Percentiles rank a stretch among this genome's conserved stretches.
These are phyloP conservation scores for Mycena polygramma DNA, from an alignment of 768 basidiomycete genomes.

Conservation along the genomic window DNA sequence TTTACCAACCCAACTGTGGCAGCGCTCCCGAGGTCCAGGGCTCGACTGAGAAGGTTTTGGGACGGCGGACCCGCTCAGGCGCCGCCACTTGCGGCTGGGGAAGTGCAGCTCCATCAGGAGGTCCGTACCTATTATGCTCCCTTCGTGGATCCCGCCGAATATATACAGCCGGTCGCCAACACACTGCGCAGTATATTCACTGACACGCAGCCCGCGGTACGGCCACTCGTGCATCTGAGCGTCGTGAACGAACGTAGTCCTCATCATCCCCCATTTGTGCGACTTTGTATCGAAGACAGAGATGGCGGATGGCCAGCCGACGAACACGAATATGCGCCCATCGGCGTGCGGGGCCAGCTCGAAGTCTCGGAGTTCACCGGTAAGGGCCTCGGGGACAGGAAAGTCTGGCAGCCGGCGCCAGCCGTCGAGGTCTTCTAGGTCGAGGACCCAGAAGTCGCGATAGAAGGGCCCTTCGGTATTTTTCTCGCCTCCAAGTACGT, in stretches of 20 bases:
- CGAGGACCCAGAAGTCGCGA: slow-evolving; percentile 45
- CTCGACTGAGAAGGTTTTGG: slow-evolving; percentile 35
- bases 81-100: slow-evolving; percentile 48
- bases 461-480: slow-evolving; percentile 43
- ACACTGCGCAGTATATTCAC: slow-evolving; percentile 41
- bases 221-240: slow-evolving; percentile 41
- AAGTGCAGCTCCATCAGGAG: slow-evolving; percentile 55
- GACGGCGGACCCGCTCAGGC: slow-evolving; percentile 39
- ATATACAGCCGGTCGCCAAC: slow-evolving; percentile 51
- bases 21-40: slow-evolving; percentile 51
- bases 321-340: slow-evolving; percentile 52
- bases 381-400: slow-evolving; percentile 37
- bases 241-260: slow-evolving; percentile 41
- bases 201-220: slow-evolving; percentile 35
- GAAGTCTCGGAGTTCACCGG: slow-evolving; percentile 39
- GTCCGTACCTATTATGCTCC: slow-evolving; percentile 49
- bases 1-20: slow-evolving; percentile 51
- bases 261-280: slow-evolving; percentile 48
- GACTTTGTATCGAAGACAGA: slow-evolving; percentile 52
- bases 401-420: slow-evolving; percentile 46
- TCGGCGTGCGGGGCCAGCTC: slow-evolving; percentile 41
- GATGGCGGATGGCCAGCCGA: slow-evolving; percentile 43
- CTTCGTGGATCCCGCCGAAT: slow-evolving; percentile 51
- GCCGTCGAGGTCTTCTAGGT: slow-evolving; percentile 42
- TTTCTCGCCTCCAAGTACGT: slow-evolving; percentile 47